Base-by-base conservation (phyloP, 2,329 filamentous ascomycete genomes). In the Colletotrichum tanaceti region DNA sequence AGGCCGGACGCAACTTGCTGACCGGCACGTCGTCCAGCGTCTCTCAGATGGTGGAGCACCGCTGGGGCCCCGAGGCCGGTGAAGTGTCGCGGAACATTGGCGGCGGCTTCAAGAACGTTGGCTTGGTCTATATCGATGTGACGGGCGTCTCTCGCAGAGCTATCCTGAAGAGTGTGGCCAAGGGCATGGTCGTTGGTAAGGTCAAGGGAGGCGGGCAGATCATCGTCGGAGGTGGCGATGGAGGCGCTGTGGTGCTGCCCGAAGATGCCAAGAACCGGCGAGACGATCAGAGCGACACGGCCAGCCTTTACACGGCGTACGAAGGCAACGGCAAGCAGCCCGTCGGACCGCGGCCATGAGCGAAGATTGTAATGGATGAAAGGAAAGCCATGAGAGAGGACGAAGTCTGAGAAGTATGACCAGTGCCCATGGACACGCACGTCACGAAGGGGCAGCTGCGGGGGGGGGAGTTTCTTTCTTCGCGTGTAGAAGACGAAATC, bases 111-210 rank as follows among this genome's bases (percentile, higher is more conserved):
- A 97, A 96, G 85, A 99, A 98, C 73, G 96, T 98, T 9, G 96
- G 94, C 6, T 85, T 99, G 35, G 96, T 99, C 39, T 99, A 99
- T 77, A 97, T 99, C 70, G 96, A 99, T 74, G 95, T 97, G 1
- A 91, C 94, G 0, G 96, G 96, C 43, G 96, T 99, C 1, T 97
- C 93, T 63, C 87, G 96, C 49, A 89, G 90, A 70, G 96, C 96
- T 0, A 89, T 99, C 50, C 87, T 99, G 77, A 99, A 98, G 84
- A 93, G 91, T 49, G 96, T 98, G 1, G 96, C 94, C 22, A 98
- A 97, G 83, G 94, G 96, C 47, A 98, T 99, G 96, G 90, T 97
- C 0, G 90, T 97, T 5, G 93, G 93, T 43, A 90, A 89, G 72
- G 92, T 95, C 57, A 87, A 89, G 66, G 90, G 90, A 44, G 92